Percentiles rank a stretch among this genome's conserved stretches.
phyloP scores from a whole-genome alignment of 257 asterid species.

The Henckelia pumila region DNA sequence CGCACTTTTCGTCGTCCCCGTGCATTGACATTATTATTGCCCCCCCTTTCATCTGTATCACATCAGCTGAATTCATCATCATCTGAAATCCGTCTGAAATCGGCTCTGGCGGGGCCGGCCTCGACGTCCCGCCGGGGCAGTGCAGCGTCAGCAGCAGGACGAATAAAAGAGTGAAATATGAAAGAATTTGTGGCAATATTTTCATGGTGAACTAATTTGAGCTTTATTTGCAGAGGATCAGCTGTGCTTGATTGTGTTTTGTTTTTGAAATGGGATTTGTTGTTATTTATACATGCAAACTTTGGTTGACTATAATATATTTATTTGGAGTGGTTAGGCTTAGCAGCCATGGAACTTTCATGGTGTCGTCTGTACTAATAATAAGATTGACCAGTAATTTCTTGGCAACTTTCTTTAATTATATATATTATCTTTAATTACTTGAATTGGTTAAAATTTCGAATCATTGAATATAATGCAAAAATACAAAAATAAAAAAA shows the following conservation, averaged over 20 bases:
- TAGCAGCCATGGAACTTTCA: not conserved
- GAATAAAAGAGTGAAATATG: not conserved
- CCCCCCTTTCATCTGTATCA: slow-evolving; percentile 17
- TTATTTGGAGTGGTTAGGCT: not conserved
- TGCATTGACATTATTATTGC: slow-evolving; percentile 9
- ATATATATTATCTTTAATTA: too few species aligned
- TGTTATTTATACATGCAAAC: not conserved
- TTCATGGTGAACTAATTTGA: not conserved
- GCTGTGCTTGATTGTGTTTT: too few species aligned
- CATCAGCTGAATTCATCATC: not conserved
- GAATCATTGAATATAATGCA: too few species aligned
- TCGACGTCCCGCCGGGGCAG: not conserved
- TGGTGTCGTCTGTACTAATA: too few species aligned
- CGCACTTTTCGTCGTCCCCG: slow-evolving; percentile 13
- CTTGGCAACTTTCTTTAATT: too few species aligned
- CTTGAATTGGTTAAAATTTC: too few species aligned
- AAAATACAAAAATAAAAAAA: too few species aligned
- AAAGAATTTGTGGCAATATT: not conserved
- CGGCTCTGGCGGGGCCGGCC: not conserved
- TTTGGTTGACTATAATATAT: not conserved
- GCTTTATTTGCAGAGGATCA: not conserved
- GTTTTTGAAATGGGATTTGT: not conserved
- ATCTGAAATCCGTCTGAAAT: slow-evolving; percentile 23
- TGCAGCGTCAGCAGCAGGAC: not conserved
- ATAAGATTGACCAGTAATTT: too few species aligned